A percentile compares a stretch with the other conserved stretches of the same genome.
phyloP scores from a whole-genome alignment of 306 rosid genomes.

The Senna tora region DNA sequence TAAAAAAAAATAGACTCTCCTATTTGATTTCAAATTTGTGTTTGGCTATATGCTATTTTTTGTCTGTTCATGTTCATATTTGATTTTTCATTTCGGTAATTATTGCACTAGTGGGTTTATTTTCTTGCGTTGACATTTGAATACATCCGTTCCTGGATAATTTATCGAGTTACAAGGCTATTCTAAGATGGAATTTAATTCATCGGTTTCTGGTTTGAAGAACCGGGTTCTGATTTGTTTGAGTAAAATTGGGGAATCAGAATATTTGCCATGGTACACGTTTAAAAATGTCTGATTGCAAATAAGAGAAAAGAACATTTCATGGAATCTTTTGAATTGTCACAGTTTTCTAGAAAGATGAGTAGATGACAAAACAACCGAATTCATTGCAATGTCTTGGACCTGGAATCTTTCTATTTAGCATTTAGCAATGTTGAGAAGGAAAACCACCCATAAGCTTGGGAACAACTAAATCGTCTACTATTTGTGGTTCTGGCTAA shows the following conservation, averaged over 20 bases:
- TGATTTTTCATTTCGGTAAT: constrained; percentile 16
- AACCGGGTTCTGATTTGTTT: constrained; percentile 25
- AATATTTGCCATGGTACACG: constrained; percentile 23
- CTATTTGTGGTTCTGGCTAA: background rate
- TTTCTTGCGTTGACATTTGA: constrained; percentile 19
- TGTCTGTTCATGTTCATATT: background rate
- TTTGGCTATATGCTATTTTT: background rate
- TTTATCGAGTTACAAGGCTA: constrained; percentile 4
- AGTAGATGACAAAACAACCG: too few relatives aligned
- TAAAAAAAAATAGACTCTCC: background rate
- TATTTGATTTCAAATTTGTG: constrained; percentile 5
- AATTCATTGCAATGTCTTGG: constrained; percentile 19
- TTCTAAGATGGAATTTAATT: constrained; percentile 27
- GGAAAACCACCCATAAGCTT: constrained; percentile 19
- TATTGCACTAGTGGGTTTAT: background rate
- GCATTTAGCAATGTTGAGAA: constrained; percentile 12
- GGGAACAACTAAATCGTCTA: constrained; percentile 12
- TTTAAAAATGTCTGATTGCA: constrained; percentile 10
- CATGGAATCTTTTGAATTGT: constrained; percentile 12
- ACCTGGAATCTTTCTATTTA: constrained; percentile 15
- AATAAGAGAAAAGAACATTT: constrained; percentile 1
- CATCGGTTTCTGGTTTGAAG: constrained; percentile 15
- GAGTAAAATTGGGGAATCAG: constrained; percentile 34
- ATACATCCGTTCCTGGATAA: background rate
- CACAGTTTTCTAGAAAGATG: constrained; percentile 28